Evolutionary conservation across 148 eudicot species (phyloP).

Genomic region (Heliosperma pusillum): DNA sequence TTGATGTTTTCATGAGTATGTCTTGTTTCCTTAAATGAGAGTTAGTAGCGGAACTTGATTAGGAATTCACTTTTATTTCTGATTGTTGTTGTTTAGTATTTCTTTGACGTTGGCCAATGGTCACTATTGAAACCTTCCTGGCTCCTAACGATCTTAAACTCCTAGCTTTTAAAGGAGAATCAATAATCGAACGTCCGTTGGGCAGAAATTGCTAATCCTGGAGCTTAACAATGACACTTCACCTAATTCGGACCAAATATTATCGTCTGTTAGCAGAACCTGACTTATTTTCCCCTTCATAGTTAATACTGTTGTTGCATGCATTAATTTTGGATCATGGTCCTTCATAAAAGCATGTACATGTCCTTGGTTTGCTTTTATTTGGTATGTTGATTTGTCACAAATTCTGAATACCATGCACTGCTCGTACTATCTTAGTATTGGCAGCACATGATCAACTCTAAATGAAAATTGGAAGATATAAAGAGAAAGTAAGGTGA

Average conservation of each 20-base stretch:
- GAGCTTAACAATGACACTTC: neutral
- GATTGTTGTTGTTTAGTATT: neutral
- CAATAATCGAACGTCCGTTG: too few relatives aligned
- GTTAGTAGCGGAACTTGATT: too few relatives aligned
- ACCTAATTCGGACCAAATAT: neutral
- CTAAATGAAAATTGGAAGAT: neutral
- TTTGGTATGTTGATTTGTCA: too few relatives aligned
- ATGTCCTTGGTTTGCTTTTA: too few relatives aligned
- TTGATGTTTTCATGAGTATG: too few relatives aligned
- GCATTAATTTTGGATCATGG: neutral
- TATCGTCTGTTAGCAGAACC: neutral
- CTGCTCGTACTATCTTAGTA: neutral
- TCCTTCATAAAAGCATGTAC: too few relatives aligned
- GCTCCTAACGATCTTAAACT: neutral
- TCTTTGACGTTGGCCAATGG: neutral
- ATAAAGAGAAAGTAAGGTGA: neutral
- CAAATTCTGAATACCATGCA: too few relatives aligned
- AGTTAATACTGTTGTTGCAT: neutral
- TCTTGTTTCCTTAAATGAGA: too few relatives aligned
- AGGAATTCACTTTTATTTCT: neutral
- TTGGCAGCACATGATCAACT: neutral
- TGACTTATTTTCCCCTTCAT: neutral
- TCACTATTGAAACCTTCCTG: neutral
- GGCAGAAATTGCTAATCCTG: neutral
- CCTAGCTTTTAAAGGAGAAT: neutral